phyloP scores from a whole-genome alignment of 2,329 filamentous ascomycete species.

The Penicillium sclerotiorum region DNA sequence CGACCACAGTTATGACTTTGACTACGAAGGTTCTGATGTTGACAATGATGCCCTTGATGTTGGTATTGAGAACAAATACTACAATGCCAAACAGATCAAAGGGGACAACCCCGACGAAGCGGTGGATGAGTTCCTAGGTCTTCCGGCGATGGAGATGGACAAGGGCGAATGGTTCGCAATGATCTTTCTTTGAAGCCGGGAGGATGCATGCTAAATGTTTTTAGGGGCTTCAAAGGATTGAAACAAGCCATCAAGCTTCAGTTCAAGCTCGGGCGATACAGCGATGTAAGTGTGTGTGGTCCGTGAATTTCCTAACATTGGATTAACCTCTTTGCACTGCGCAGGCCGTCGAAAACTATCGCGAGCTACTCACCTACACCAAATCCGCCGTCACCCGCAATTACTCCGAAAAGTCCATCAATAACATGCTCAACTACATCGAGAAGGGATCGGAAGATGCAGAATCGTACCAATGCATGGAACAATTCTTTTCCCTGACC shows the following conservation, averaged over 20 bases:
- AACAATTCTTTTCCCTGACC: conserved; percentile 91
- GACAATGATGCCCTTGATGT: conserved; percentile 86
- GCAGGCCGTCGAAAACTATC: conserved; percentile 88
- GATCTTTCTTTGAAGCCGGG: conserved; percentile 24
- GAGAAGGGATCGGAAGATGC: conserved; percentile 82
- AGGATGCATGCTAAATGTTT: background rate
- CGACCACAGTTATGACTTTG: conserved; percentile 77
- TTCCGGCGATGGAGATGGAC: conserved; percentile 80
- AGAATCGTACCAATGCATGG: conserved; percentile 78
- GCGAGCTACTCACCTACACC: conserved; percentile 93
- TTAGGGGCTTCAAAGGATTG: conserved; percentile 86
- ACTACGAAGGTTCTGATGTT: conserved; percentile 93
- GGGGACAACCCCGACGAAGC: conserved; percentile 81
- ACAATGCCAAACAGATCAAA: conserved; percentile 98
- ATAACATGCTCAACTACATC: conserved; percentile 98
- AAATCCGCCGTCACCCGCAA: conserved; percentile 96
- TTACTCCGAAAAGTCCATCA: conserved; percentile 98
- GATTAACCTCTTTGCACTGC: background rate
- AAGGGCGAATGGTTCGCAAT: conserved; percentile 81
- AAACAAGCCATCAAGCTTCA: conserved; percentile 99
- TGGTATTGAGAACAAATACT: conserved; percentile 99
- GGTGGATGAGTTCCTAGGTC: conserved; percentile 86
- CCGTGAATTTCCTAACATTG: too few relatives aligned
- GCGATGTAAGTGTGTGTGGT: too few relatives aligned
- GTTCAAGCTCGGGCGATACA: conserved; percentile 86